These are phyloP conservation scores for Phytophthora macrochlamydospora DNA, from an alignment of 352 stramenopile genomes.

Conservation along the genomic window DNA sequence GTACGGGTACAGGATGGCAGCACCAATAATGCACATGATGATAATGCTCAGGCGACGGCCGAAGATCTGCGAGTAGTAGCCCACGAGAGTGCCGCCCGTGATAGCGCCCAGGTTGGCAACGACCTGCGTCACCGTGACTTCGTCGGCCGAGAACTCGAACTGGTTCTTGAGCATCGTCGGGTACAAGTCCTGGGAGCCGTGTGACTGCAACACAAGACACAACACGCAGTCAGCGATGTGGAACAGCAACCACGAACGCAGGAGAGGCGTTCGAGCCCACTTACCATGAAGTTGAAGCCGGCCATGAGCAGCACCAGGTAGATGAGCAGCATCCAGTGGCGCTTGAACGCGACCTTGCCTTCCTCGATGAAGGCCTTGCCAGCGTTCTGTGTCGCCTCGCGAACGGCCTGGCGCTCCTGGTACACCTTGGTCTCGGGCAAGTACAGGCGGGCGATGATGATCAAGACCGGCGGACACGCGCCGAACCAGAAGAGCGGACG, in stretches of 20 bases:
- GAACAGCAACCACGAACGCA: neutral
- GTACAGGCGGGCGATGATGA: slow-evolving; percentile 47
- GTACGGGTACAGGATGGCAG: slow-evolving; percentile 55
- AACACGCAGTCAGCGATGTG: neutral
- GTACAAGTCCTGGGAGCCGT: slow-evolving; percentile 55
- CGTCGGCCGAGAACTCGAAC: slow-evolving; percentile 41
- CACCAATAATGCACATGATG: slow-evolving; percentile 30
- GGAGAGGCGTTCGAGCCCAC: neutral
- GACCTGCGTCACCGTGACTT: slow-evolving; percentile 52
- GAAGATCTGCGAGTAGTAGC: slow-evolving; percentile 57
- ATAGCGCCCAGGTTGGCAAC: slow-evolving; percentile 53
- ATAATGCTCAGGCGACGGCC: slow-evolving; percentile 50
- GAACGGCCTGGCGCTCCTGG: slow-evolving; percentile 34
- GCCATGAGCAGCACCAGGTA: slow-evolving; percentile 54
- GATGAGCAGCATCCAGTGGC: slow-evolving; percentile 46
- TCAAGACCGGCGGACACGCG: slow-evolving; percentile 44
- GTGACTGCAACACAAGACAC: slow-evolving; percentile 19
- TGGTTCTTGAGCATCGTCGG: slow-evolving; percentile 57
- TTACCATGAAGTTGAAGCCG: slow-evolving; percentile 55
- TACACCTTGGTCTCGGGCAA: slow-evolving; percentile 44
- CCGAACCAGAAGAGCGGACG: slow-evolving; percentile 54
- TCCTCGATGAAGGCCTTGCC: slow-evolving; percentile 42
- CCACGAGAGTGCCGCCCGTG: slow-evolving; percentile 40
- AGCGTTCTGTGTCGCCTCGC: slow-evolving; percentile 25
- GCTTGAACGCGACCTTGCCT: slow-evolving; percentile 46